phyloP scores from a whole-genome alignment of 2,329 filamentous ascomycete species.

The Fusarium pseudoanthophilum region DNA sequence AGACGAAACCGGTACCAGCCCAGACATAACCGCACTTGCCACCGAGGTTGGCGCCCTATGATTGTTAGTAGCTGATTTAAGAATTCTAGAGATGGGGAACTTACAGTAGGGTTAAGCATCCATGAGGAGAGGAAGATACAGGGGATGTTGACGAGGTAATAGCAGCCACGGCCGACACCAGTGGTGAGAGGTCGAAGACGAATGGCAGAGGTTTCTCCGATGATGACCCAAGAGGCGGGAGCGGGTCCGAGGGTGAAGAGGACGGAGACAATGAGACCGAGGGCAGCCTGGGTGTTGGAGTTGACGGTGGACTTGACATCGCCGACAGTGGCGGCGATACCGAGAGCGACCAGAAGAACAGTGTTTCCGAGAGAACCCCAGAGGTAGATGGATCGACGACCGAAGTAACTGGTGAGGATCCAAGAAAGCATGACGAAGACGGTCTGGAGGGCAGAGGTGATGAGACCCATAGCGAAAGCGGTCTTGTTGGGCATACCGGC shows the following conservation, averaged over 20 bases:
- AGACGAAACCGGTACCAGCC: constrained; percentile 67
- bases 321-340: constrained; percentile 66
- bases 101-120: constrained; percentile 67
- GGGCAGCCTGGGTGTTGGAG: constrained; percentile 66
- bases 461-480: constrained; percentile 71
- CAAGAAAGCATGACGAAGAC: constrained; percentile 74
- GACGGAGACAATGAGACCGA: constrained; percentile 73
- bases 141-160: constrained; percentile 73
- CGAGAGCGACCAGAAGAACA: constrained; percentile 65
- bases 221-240: constrained; percentile 73
- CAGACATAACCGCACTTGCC: constrained; percentile 70
- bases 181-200: constrained; percentile 74
- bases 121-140: constrained; percentile 71
- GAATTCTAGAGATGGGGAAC: neutral
- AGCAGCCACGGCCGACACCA: constrained; percentile 70
- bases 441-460: constrained; percentile 70
- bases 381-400: constrained; percentile 72
- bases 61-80: constrained; percentile 39
- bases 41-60: constrained; percentile 56
- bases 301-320: constrained; percentile 48
- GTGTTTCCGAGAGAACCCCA: constrained; percentile 67
- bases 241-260: constrained; percentile 71
- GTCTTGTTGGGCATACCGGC: constrained; percentile 65
- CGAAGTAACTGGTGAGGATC: constrained; percentile 72
- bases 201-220: constrained; percentile 73